phyloP scores from a whole-genome alignment of 2,329 filamentous ascomycete genomes.

The Akanthomyces lecanii region DNA sequence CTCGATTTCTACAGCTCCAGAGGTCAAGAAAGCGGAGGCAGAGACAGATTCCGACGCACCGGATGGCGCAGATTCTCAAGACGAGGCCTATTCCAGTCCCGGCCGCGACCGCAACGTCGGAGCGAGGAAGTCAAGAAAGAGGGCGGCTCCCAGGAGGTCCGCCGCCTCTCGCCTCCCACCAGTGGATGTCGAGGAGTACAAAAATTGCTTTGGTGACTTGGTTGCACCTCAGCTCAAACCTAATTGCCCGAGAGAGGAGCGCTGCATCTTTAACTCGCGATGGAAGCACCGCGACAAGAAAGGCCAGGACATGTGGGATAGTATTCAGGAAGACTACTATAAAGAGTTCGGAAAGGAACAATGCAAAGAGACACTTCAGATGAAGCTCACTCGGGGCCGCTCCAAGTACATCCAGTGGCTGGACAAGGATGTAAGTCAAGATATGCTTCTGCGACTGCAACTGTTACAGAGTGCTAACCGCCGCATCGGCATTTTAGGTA shows the following conservation, averaged over 20 bases:
- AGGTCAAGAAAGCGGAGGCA: background rate
- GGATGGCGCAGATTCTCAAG: background rate
- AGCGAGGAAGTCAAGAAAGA: constrained; percentile 8
- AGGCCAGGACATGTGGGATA: constrained; percentile 57
- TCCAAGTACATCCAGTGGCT: constrained; percentile 48
- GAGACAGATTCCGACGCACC: background rate
- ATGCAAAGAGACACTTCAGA: constrained; percentile 50
- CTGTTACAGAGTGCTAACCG: background rate
- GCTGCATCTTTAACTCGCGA: constrained; percentile 47
- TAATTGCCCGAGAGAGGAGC: constrained; percentile 44
- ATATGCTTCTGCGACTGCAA: background rate
- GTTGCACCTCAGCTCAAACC: constrained; percentile 38
- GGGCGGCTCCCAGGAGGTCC: background rate
- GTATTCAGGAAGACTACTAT: constrained; percentile 43
- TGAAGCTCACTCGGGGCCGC: constrained; percentile 51
- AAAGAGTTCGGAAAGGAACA: constrained; percentile 32
- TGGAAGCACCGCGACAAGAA: constrained; percentile 42
- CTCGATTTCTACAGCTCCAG: background rate
- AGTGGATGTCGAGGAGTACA: constrained; percentile 29
- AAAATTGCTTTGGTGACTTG: constrained; percentile 33
- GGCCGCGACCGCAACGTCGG: background rate
- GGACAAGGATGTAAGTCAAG: constrained; percentile 44
- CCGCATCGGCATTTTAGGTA: background rate
- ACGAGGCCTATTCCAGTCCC: background rate
- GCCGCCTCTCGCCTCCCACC: background rate